phyloP scores from a whole-genome alignment of 805 yeast species.

The Saccharomycopsis sp. region DNA sequence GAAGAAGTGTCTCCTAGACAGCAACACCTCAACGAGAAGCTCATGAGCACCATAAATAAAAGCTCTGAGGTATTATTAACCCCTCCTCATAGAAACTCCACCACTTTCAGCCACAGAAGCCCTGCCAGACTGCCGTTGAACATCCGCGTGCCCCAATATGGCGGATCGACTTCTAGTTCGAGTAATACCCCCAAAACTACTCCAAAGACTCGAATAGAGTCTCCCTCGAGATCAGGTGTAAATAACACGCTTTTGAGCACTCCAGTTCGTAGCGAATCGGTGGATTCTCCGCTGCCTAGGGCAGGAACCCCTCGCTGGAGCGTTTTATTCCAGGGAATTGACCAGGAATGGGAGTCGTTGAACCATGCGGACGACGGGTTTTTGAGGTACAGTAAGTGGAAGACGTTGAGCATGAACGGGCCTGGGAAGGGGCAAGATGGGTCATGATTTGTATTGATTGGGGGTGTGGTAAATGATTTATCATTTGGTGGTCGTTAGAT shows the following conservation, averaged over 20 bases:
- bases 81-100: not conserved
- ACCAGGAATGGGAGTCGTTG: slow-evolving; percentile 21
- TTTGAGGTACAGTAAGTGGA: slow-evolving; percentile 18
- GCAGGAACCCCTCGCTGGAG: slow-evolving; percentile 20
- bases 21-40: not conserved
- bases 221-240: not conserved
- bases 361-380: slow-evolving; percentile 18
- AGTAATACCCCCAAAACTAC: not conserved
- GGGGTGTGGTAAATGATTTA: no score
- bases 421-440: not conserved
- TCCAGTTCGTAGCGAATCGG: not conserved
- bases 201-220: not conserved
- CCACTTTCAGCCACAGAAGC: not conserved
- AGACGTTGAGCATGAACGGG: slow-evolving; percentile 1
- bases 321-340: slow-evolving; percentile 18
- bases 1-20: not conserved
- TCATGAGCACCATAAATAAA: not conserved
- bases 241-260: not conserved
- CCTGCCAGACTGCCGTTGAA: not conserved
- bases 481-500: no score
- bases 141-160: not conserved
- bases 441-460: no score
- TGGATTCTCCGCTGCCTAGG: slow-evolving; percentile 5
- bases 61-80: not conserved
- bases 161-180: no score